Conservation (phyloP, 441 rosid genomes). For the Pelargonium australe region DNA sequence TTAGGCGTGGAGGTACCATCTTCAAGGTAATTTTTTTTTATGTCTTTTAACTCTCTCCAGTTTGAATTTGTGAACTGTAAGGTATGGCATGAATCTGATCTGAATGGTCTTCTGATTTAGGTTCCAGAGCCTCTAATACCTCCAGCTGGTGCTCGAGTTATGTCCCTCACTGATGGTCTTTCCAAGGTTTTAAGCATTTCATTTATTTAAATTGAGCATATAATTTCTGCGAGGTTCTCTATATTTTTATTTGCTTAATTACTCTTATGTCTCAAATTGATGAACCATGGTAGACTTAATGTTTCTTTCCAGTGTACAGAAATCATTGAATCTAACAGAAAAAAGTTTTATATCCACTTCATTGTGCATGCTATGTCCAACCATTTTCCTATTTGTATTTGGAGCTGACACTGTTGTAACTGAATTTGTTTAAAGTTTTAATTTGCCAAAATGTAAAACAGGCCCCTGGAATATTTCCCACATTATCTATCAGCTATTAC, state of each 20-base stretch:
- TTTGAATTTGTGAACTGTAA: conserved; percentile 15
- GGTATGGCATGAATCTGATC: conserved; percentile 12
- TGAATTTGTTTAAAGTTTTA: neutral
- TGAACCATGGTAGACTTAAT: neutral
- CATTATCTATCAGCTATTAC: neutral
- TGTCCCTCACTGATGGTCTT: conserved; percentile 93
- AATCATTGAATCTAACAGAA: neutral
- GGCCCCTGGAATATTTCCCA: neutral
- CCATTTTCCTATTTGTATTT: neutral
- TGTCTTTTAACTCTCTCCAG: conserved; percentile 21
- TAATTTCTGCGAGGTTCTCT: neutral
- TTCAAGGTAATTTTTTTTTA: conserved; percentile 55
- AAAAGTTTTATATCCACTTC: neutral
- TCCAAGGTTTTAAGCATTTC: conserved; percentile 51
- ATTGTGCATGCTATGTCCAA: neutral
- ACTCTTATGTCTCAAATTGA: neutral
- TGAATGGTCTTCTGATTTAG: conserved; percentile 31
- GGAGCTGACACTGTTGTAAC: neutral
- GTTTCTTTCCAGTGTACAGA: neutral
- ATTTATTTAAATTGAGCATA: neutral
- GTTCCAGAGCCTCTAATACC: conserved; percentile 89
- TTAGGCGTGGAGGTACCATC: conserved; percentile 69
- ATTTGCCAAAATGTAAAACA: neutral
- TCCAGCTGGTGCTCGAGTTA: conserved; percentile 76
- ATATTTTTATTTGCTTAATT: neutral